Base-by-base conservation (phyloP, 108 stramenopile genomes). In the Hondaea fermentalgiana region DNA sequence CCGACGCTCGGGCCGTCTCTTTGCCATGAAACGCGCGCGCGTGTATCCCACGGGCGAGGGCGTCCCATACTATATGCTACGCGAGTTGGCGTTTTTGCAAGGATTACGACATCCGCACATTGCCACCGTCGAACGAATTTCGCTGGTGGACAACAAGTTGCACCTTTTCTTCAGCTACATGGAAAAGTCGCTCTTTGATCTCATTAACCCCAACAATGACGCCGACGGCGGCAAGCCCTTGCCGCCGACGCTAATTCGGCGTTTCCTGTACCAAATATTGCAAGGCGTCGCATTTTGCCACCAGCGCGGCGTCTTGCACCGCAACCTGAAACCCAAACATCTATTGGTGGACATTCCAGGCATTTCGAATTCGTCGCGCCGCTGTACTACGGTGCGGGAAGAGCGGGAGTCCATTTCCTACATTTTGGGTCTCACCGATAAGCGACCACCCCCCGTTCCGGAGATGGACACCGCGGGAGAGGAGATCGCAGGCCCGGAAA, bases 221-320 rank as follows among this genome's bases (percentile, higher is more conserved):
- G 89, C 92, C 42, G 95, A 96, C 87, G 92, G 96, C 93, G 90
- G 87, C 87, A 60, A 88, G 6, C 60, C 83, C 43, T 28, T 93
- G 4, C 72, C 49, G 17, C 49, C 44, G 10, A 47, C 76, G n/a
- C 51, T 83, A 45, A 83, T 83, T 23, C 45, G 51, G 10, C 76
- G 76, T 6, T 99, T 99, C 91, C 92, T 99, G 43, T 98, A 96
- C 91, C 99, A 99, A 92, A 92, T 99, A 35, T 87, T 99, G 47
- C 96, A 95, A 57, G 99, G 99, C 35, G 99, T 99, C 49, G 97
- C 98, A 28, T 98, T 97, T 92, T 98, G 98, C 92, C 99, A 99
- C 92, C 97, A 98, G 89, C 98, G 98, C 89, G 89, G 99, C 51
- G 98, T 99, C 25, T 88, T 97, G 72, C 97, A 99, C 91, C 90